Percentiles rank a stretch among this genome's conserved stretches.
Evolutionary conservation across 495 filamentous ascomycete species (phyloP).

Genomic region (Annulohypoxylon bovei): DNA sequence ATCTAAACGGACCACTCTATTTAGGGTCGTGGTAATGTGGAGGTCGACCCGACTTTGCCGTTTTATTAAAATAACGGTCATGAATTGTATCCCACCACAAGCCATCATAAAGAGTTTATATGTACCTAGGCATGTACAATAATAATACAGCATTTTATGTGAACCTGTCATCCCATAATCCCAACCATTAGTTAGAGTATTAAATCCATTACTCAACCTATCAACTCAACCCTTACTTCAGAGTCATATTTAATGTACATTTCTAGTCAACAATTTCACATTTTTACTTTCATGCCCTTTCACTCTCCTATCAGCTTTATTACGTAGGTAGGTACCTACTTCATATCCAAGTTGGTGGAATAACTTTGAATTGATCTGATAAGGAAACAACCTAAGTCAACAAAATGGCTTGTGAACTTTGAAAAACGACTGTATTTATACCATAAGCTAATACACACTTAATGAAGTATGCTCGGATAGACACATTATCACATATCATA

Average conservation of each 20-base stretch:
- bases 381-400: too few species aligned
- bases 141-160: not conserved
- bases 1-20: slow-evolving; percentile 5
- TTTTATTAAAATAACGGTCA: not conserved
- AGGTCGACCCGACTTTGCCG: not conserved
- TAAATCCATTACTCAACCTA: not conserved
- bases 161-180: not conserved
- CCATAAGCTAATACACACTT: not conserved
- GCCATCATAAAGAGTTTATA: not conserved
- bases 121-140: not conserved
- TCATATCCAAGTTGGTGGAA: not conserved
- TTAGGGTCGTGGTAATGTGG: not conserved
- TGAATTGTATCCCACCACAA: not conserved
- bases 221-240: not conserved
- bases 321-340: not conserved
- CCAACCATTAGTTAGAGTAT: not conserved
- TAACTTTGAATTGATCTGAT: too few species aligned
- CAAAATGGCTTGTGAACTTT: too few species aligned
- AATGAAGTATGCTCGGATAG: not conserved
- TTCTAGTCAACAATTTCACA: not conserved
- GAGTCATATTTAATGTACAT: not conserved
- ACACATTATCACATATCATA: not conserved
- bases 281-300: not conserved
- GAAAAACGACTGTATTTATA: slow-evolving; percentile 1
- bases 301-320: not conserved